Percentiles rank a stretch among this genome's conserved stretches.
These are phyloP conservation scores for Zygosaccharomyces kombuchaensis DNA, from an alignment of 805 yeast species.

Conservation along the genomic window DNA sequence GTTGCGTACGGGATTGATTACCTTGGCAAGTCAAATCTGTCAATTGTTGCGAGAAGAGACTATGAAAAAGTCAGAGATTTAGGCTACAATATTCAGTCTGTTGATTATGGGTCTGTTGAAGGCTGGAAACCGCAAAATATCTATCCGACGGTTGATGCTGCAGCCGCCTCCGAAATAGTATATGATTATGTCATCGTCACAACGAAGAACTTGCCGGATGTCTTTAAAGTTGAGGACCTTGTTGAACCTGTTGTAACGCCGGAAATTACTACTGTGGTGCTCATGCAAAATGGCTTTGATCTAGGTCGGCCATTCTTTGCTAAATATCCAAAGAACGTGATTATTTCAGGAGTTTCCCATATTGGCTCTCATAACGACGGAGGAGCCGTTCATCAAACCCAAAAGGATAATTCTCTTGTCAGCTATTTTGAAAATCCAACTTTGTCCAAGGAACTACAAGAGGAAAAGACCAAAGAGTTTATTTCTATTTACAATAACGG, in stretches of 20 bases:
- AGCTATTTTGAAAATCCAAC: constrained; percentile 46
- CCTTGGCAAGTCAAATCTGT: constrained; percentile 45
- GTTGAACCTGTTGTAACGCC: constrained; percentile 47
- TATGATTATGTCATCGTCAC: constrained; percentile 59
- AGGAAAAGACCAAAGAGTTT: constrained; percentile 41
- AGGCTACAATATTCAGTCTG: constrained; percentile 56
- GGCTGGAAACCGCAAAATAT: constrained; percentile 47
- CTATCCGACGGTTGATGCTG: constrained; percentile 40
- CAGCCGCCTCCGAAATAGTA: constrained; percentile 27
- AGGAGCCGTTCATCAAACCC: constrained; percentile 45
- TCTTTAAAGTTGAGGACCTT: constrained; percentile 48
- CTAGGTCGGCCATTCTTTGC: constrained; percentile 49
- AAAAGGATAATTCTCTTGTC: constrained; percentile 42
- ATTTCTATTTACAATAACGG: constrained; percentile 44
- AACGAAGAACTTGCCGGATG: constrained; percentile 65
- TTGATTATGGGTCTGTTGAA: constrained; percentile 51
- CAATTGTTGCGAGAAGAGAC: constrained; percentile 58
- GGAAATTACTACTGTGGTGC: constrained; percentile 42
- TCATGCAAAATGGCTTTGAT: constrained; percentile 63
- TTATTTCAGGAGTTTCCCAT: constrained; percentile 59
- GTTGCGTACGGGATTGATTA: constrained; percentile 58
- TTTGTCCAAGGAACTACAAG: constrained; percentile 23
- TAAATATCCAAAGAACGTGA: constrained; percentile 47
- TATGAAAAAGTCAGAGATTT: constrained; percentile 43
- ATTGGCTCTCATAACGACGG: constrained; percentile 49